Conservation (phyloP, 768 basidiomycete species). For the Thelephora aurantiotincta region DNA sequence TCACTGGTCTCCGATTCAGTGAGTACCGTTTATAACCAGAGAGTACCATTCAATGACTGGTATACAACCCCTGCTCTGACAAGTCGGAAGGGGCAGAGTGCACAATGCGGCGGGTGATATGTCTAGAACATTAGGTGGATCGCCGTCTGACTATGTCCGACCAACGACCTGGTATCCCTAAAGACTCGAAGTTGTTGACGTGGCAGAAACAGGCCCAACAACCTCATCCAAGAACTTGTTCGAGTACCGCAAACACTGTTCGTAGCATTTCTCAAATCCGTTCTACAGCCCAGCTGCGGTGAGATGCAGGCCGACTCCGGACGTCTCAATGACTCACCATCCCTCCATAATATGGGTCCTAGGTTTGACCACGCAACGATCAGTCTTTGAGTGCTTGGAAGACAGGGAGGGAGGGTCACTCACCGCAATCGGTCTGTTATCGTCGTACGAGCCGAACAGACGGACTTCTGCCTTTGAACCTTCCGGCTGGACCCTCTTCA, state of each 20-base stretch:
- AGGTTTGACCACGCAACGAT: background rate
- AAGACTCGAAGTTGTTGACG: background rate
- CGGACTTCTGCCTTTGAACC: conserved; percentile 47
- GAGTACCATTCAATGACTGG: too few relatives aligned
- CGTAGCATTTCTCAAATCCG: conserved; percentile 66
- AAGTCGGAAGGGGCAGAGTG: too few relatives aligned
- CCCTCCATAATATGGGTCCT: conserved; percentile 76
- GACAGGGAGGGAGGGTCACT: background rate
- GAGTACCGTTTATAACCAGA: too few relatives aligned
- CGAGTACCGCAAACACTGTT: conserved; percentile 61
- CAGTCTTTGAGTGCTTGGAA: too few relatives aligned
- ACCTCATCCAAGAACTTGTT: conserved; percentile 71
- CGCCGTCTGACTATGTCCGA: too few relatives aligned
- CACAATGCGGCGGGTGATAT: too few relatives aligned
- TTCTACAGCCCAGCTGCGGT: conserved; percentile 21
- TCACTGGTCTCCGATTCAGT: too few relatives aligned
- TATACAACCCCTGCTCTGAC: too few relatives aligned
- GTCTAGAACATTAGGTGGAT: too few relatives aligned
- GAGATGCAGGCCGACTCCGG: background rate
- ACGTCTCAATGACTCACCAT: conserved; percentile 26
- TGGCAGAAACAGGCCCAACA: conserved; percentile 15
- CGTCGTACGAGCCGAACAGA: conserved; percentile 73
- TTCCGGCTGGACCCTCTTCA: conserved; percentile 33
- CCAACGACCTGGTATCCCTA: too few relatives aligned
- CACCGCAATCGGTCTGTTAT: conserved; percentile 44